These are phyloP conservation scores for Tylopilus sp. DNA, from an alignment of 768 basidiomycete species.

Conservation along the genomic window DNA sequence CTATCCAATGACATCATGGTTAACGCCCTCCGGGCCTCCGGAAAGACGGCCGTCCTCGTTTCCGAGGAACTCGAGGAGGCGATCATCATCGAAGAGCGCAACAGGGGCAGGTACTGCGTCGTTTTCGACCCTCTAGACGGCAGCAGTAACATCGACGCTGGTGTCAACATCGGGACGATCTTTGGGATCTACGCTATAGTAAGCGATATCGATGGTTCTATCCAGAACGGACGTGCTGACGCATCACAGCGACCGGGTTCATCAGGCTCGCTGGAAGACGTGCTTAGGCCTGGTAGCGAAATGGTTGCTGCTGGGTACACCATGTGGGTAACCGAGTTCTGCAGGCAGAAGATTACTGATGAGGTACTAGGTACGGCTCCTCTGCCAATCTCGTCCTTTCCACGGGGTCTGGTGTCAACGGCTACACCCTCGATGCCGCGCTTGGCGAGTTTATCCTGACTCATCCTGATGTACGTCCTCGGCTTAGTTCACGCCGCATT, in stretches of 20 bases:
- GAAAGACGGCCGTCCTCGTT: conserved; percentile 94
- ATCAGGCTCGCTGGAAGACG: conserved; percentile 77
- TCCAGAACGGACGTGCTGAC: background rate
- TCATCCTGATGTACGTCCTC: conserved; percentile 76
- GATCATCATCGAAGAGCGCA: conserved; percentile 77
- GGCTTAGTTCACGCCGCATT: background rate
- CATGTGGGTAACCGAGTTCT: conserved; percentile 56
- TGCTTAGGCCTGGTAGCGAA: conserved; percentile 87
- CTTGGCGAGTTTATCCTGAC: conserved; percentile 99
- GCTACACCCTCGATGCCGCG: conserved; percentile 93
- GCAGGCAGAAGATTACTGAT: conserved; percentile 8
- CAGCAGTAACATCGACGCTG: conserved; percentile 95
- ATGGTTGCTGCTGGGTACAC: conserved; percentile 99
- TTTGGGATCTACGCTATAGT: conserved; percentile 95
- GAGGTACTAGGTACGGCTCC: conserved; percentile 69
- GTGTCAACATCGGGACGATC: conserved; percentile 97
- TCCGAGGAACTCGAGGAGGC: conserved; percentile 95
- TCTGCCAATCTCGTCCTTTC: conserved; percentile 95
- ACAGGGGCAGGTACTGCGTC: conserved; percentile 91
- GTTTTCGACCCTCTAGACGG: conserved; percentile 98
- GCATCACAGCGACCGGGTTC: conserved; percentile 64
- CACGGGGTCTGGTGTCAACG: conserved; percentile 94
- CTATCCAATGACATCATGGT: conserved; percentile 99
- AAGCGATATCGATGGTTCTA: conserved; percentile 31
- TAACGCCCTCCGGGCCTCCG: conserved; percentile 92